Percentiles rank a stretch among this genome's conserved stretches.
phyloP scores from a whole-genome alignment of 78 protist species.

The Planoprotostelium fungivorum region DNA sequence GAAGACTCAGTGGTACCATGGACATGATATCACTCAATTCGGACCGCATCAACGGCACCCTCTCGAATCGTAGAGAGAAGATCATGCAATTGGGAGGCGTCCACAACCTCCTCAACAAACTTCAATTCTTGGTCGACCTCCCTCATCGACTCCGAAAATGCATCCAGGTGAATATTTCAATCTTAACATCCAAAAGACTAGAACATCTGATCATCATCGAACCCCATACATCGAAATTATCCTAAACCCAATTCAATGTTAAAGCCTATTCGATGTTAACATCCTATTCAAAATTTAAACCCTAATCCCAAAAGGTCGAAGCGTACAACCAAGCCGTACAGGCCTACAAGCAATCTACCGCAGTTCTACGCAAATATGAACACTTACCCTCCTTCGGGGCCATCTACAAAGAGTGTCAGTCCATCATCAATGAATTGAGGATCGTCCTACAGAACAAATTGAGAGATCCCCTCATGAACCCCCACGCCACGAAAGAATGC shows the following conservation, averaged over 20 bases:
- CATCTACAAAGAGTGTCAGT: slow-evolving; percentile 52
- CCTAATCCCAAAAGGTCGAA: slow-evolving; percentile 77
- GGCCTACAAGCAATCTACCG: slow-evolving; percentile 62
- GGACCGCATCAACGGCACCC: slow-evolving; percentile 66
- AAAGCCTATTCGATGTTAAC: not conserved
- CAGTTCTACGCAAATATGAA: slow-evolving; percentile 69
- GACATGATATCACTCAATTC: slow-evolving; percentile 33
- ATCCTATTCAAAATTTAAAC: not conserved
- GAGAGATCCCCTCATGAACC: not conserved
- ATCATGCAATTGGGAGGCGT: slow-evolving; percentile 73
- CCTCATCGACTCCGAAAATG: slow-evolving; percentile 56
- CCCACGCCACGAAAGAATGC: not conserved
- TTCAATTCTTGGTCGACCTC: slow-evolving; percentile 78
- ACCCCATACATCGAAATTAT: not conserved
- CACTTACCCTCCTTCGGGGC: slow-evolving; percentile 82
- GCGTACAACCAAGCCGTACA: slow-evolving; percentile 68
- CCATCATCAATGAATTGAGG: slow-evolving; percentile 31
- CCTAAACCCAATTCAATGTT: not conserved
- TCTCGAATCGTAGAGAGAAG: slow-evolving; percentile 35
- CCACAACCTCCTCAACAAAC: slow-evolving; percentile 35
- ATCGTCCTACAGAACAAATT: not conserved
- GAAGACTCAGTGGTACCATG: slow-evolving; percentile 54
- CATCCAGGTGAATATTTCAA: slow-evolving; percentile 16
- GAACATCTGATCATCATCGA: not conserved
- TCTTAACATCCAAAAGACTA: not conserved